Conservation (phyloP, 2,329 filamentous ascomycete genomes). For the Neonectria magnoliae region DNA sequence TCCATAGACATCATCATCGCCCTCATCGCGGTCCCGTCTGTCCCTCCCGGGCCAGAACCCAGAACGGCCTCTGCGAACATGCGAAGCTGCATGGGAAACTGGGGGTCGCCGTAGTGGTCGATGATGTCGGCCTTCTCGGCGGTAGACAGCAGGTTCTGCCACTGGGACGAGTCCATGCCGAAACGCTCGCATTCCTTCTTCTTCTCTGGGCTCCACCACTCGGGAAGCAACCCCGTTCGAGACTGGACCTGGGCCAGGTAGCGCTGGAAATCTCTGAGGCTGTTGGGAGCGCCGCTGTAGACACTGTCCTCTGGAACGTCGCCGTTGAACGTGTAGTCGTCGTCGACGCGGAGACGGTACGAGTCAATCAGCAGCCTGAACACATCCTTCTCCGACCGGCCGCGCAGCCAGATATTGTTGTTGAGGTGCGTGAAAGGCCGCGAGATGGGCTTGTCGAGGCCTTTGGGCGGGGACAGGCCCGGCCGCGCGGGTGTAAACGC, state of each 20-base stretch:
- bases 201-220: constrained; percentile 57
- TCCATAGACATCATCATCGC: constrained; percentile 39
- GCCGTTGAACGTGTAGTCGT: constrained; percentile 45
- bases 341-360: constrained; percentile 59
- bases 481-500: background rate
- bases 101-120: constrained; percentile 54
- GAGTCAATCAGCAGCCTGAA: constrained; percentile 58
- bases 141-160: constrained; percentile 33
- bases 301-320: constrained; percentile 42
- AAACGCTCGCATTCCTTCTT: constrained; percentile 49
- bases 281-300: constrained; percentile 38
- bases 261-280: constrained; percentile 46
- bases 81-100: constrained; percentile 61
- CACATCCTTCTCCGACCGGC: constrained; percentile 54
- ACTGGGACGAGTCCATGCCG: constrained; percentile 43
- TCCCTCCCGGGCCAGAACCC: constrained; percentile 44
- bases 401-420: constrained; percentile 54
- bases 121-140: constrained; percentile 50
- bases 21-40: constrained; percentile 38
- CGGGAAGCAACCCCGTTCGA: constrained; percentile 49
- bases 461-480: constrained; percentile 38
- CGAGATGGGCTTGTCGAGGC: constrained; percentile 43
- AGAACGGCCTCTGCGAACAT: constrained; percentile 57
- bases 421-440: constrained; percentile 54
- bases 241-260: constrained; percentile 48